A percentile compares a stretch with the other conserved stretches of the same genome.
phyloP scores from a whole-genome alignment of 306 rosid species.

The Ormosia semicastrata region DNA sequence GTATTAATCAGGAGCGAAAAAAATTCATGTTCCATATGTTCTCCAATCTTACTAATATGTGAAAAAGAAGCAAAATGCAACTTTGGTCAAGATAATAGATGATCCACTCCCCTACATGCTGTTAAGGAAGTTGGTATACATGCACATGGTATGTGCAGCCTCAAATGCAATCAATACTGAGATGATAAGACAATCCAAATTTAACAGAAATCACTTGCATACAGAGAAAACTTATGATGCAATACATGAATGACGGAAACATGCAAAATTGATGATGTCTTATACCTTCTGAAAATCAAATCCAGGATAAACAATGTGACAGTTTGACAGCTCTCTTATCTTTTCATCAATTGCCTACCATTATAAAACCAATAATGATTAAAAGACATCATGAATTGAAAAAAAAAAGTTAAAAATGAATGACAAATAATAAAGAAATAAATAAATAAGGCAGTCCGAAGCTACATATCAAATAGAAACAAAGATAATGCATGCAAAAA shows the following conservation, averaged over 20 bases:
- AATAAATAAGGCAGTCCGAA: neutral
- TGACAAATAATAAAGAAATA: neutral
- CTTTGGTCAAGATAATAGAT: slow-evolving; percentile 8
- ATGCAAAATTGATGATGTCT: neutral
- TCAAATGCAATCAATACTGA: slow-evolving; percentile 3
- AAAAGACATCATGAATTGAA: slow-evolving; percentile 2
- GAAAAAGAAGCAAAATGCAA: slow-evolving; percentile 12
- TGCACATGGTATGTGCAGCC: neutral
- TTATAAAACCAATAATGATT: slow-evolving; percentile 21
- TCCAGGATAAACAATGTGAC: slow-evolving; percentile 86
- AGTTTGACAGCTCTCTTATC: slow-evolving; percentile 94
- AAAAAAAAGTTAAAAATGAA: slow-evolving; percentile 12
- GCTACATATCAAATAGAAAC: slow-evolving; percentile 17
- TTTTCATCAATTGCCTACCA: slow-evolving; percentile 93
- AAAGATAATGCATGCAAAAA: slow-evolving; percentile 9
- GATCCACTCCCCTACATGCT: slow-evolving; percentile 2
- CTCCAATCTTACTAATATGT: neutral
- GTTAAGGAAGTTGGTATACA: slow-evolving; percentile 4
- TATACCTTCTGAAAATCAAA: slow-evolving; percentile 82
- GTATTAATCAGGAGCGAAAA: neutral
- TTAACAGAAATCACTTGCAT: neutral
- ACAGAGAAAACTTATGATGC: neutral
- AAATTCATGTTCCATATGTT: slow-evolving; percentile 7
- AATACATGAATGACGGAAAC: neutral
- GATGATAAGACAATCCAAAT: slow-evolving; percentile 18